Evolutionary conservation across 352 stramenopile species (phyloP).

Genomic region (Pythium phragmiticola): DNA sequence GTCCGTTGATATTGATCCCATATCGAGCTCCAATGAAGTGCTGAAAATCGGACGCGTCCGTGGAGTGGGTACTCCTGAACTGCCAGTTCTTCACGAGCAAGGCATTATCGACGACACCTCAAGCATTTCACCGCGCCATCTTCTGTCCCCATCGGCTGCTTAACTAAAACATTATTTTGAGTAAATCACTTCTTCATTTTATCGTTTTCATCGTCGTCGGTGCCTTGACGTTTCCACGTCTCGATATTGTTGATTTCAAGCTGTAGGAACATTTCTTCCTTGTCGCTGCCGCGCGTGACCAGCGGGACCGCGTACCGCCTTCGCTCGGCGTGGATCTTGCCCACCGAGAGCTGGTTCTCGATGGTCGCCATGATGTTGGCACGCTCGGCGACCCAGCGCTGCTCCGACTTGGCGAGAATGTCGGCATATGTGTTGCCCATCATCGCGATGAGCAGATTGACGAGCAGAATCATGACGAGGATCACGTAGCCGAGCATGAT

Average conservation of each 20-base stretch:
- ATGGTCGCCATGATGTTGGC: conserved; percentile 68
- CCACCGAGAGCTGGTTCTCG: conserved; percentile 42
- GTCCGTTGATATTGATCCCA: neutral
- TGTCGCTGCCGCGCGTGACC: conserved; percentile 29
- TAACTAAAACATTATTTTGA: no score
- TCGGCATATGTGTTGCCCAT: conserved; percentile 70
- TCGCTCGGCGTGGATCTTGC: conserved; percentile 36
- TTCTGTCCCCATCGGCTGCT: no score
- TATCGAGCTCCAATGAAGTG: neutral
- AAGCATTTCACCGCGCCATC: neutral
- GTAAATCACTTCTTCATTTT: no score
- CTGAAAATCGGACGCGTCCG: neutral
- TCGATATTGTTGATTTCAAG: conserved; percentile 50
- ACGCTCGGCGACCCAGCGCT: conserved; percentile 60
- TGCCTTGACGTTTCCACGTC: conserved; percentile 30
- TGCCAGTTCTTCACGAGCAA: neutral
- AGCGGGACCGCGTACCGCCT: conserved; percentile 45
- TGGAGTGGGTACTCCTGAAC: neutral
- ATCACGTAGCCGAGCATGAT: conserved; percentile 63
- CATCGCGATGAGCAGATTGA: conserved; percentile 71
- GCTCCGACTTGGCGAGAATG: conserved; percentile 56
- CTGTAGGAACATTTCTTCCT: conserved; percentile 45
- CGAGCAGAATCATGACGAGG: conserved; percentile 61
- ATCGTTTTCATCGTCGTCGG: no score
- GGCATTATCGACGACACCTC: neutral